These are phyloP conservation scores for Monosporascus sp. DNA, from an alignment of 2,329 filamentous ascomycete genomes.

Conservation along the genomic window DNA sequence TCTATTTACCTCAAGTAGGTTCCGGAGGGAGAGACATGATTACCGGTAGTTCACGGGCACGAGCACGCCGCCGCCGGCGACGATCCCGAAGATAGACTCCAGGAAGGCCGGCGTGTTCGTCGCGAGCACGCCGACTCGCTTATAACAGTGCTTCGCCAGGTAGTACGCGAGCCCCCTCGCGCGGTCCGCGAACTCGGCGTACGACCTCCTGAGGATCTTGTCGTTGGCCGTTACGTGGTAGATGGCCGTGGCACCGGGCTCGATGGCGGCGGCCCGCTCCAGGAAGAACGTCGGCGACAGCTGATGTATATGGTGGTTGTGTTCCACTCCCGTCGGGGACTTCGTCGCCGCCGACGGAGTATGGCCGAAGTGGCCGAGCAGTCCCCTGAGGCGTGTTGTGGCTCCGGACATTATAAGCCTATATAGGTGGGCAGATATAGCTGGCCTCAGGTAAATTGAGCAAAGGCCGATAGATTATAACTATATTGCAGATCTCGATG, in stretches of 20 bases:
- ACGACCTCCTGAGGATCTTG: constrained; percentile 67
- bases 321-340: constrained; percentile 35
- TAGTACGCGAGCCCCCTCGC: constrained; percentile 86
- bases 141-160: constrained; percentile 66
- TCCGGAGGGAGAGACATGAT: constrained; percentile 2
- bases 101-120: constrained; percentile 95
- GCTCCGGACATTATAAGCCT: constrained; percentile 53
- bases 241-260: constrained; percentile 79
- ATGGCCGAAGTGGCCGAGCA: constrained; percentile 45
- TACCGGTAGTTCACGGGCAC: constrained; percentile 56
- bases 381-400: constrained; percentile 53
- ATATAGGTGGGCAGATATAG: neutral
- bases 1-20: neutral
- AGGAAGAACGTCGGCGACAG: constrained; percentile 86
- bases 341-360: constrained; percentile 20
- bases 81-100: constrained; percentile 83
- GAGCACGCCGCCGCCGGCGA: constrained; percentile 72
- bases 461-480: too few relatives aligned
- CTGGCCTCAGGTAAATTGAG: neutral
- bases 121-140: constrained; percentile 76
- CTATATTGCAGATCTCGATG: too few relatives aligned
- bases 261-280: constrained; percentile 78
- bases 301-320: constrained; percentile 62
- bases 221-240: constrained; percentile 79
- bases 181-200: constrained; percentile 78